phyloP scores from a whole-genome alignment of 768 basidiomycete species.

The Phylloporus sp. region DNA sequence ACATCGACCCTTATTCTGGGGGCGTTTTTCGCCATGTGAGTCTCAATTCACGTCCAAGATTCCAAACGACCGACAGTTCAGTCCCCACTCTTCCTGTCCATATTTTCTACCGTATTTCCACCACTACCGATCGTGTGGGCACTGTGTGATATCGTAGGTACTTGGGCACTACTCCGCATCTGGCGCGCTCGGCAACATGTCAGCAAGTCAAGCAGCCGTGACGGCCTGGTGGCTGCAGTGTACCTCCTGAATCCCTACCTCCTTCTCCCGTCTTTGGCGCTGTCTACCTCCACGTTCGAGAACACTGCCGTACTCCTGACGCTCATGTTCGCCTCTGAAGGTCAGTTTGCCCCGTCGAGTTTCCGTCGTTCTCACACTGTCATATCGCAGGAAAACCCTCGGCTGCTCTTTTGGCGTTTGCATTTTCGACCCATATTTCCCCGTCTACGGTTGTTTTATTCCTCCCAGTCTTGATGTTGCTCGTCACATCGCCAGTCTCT shows the following conservation, averaged over 20 bases:
- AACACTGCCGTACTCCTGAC: constrained; percentile 64
- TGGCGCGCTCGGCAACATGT: constrained; percentile 61
- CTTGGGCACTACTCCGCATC: constrained; percentile 62
- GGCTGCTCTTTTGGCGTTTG: constrained; percentile 57
- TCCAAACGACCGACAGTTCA: constrained; percentile 25
- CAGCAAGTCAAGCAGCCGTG: constrained; percentile 41
- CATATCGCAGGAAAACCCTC: constrained; percentile 48
- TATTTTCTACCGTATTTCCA: constrained; percentile 71
- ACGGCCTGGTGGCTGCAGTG: constrained; percentile 55
- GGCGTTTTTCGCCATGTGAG: constrained; percentile 83
- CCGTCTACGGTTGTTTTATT: constrained; percentile 67
- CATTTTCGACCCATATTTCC: constrained; percentile 67
- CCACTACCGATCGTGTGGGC: constrained; percentile 64
- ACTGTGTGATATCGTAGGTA: constrained; percentile 57
- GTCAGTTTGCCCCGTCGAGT: constrained; percentile 33
- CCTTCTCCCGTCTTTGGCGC: constrained; percentile 70
- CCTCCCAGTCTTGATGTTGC: constrained; percentile 59
- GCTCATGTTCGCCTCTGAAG: constrained; percentile 65
- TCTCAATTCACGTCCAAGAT: not conserved
- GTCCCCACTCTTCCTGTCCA: constrained; percentile 76
- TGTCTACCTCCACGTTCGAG: constrained; percentile 80
- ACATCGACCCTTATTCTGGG: constrained; percentile 84
- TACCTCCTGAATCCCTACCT: constrained; percentile 90
- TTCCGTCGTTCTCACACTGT: not conserved
- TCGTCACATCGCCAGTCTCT: constrained; percentile 57